Evolutionary conservation across 1,284 basidiomycete species (phyloP), one percentile per base, ranked within the genome.

Genomic region (Leccinum subspadiceum): DNA sequence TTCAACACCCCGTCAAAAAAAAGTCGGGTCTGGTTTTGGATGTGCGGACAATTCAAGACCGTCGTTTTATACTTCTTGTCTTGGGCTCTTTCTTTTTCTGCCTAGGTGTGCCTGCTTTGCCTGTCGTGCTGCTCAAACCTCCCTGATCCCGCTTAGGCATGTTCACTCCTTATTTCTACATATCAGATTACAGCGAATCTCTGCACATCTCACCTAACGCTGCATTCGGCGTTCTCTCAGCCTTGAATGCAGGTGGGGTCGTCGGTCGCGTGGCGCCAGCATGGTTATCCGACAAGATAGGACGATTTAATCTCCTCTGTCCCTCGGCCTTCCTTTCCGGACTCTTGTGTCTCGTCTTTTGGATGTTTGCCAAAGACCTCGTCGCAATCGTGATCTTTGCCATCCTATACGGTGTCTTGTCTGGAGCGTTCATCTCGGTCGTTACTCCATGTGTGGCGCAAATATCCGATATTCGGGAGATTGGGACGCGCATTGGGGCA

Each of bases 81-180:
- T 61, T 64, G 15, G 84, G 84, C 7, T 81, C 81, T 60, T 76
- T 77, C 60, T 74, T 84, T 33, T 79, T 83, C 10, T 80, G 81
- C 22, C 69, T 85, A 31, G 84, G 70, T 75, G 22, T 58, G 73
- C 24, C 54, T 52, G 46, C 51, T 12, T 53, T 20, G 37, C 13
- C 22, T 26, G 4, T 8, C 22, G 15, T 55, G 22, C 17, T 52
- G 56, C 5, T n/a, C 1, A 48, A 53, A 57, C 31, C n/a, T 44
- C 54, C 56, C 82, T 83, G 78, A 50, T 65, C 83, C 5, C 84
- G 81, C 70, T 79, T 56, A 85, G 84, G 83, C 26, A 71, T 87
- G 7, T 89, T 86, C 72, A 83, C 82, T 31, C 86, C 86, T 2
- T 84, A 82, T 67, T 85, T 87, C 69, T 89, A 84, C 74, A 81